A percentile compares a stretch with the other conserved stretches of the same genome.
phyloP scores from a whole-genome alignment of 192 early-diverging fungal genomes.

The Phlyctochytrium planicorne region DNA sequence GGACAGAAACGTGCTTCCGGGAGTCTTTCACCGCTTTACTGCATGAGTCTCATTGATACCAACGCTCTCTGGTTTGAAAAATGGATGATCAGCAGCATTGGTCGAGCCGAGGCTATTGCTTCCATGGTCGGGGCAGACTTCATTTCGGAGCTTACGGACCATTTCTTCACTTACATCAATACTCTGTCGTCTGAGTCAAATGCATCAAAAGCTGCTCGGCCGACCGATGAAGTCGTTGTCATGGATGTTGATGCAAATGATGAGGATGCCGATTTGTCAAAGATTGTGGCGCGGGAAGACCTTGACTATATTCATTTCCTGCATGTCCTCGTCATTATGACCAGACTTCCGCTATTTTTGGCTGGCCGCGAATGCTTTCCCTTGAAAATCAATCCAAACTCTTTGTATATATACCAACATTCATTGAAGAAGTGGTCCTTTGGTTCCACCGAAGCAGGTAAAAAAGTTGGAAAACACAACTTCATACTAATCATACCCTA shows the following conservation, averaged over 20 bases:
- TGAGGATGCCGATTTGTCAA: slow-evolving; percentile 27
- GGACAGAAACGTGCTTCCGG: neutral
- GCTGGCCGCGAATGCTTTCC: slow-evolving; percentile 43
- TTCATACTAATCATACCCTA: too few relatives aligned
- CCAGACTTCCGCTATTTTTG: slow-evolving; percentile 29
- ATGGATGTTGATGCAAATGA: slow-evolving; percentile 47
- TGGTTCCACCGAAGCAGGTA: too few relatives aligned
- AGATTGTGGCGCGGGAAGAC: slow-evolving; percentile 28
- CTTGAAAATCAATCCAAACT: too few relatives aligned
- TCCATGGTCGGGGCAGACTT: slow-evolving; percentile 31
- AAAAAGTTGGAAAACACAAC: too few relatives aligned
- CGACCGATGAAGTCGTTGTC: slow-evolving; percentile 43
- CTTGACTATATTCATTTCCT: slow-evolving; percentile 48
- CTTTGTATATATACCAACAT: too few relatives aligned
- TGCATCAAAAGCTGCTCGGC: neutral
- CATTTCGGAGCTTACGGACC: slow-evolving; percentile 19
- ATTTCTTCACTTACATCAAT: slow-evolving; percentile 27
- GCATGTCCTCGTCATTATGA: slow-evolving; percentile 40
- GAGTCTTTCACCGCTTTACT: slow-evolving; percentile 38
- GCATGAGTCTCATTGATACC: slow-evolving; percentile 43
- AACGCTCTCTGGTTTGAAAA: slow-evolving; percentile 49
- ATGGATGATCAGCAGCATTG: slow-evolving; percentile 48
- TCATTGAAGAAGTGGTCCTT: too few relatives aligned
- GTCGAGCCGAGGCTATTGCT: slow-evolving; percentile 33
- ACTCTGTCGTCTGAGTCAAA: slow-evolving; percentile 6